Conservation (phyloP, 1,284 basidiomycete genomes). For the Schizophyllum commune region DNA sequence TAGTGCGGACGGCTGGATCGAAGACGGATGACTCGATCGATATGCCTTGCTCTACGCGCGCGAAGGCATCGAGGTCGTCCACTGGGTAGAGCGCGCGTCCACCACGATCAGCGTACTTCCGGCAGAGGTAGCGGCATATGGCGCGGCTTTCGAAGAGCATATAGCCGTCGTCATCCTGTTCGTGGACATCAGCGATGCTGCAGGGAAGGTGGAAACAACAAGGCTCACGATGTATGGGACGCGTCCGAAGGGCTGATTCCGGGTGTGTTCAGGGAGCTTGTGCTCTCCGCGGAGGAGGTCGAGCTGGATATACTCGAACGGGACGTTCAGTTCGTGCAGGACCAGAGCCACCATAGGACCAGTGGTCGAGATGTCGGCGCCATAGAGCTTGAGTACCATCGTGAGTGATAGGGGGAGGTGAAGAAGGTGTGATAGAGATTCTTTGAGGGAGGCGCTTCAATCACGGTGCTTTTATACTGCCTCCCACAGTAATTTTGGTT, state of each 20-base stretch:
- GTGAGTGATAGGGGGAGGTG: background rate
- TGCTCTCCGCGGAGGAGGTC: background rate
- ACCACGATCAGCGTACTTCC: conserved; percentile 30
- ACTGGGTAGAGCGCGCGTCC: conserved; percentile 17
- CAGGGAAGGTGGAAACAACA: no score
- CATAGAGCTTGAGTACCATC: background rate
- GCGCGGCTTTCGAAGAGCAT: background rate
- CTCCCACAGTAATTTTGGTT: no score
- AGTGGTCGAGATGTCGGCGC: background rate
- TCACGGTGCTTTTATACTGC: no score
- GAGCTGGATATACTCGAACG: background rate
- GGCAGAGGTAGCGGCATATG: conserved; percentile 10
- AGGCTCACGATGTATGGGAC: background rate
- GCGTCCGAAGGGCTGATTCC: background rate
- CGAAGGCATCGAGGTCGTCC: conserved; percentile 27
- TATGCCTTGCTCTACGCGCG: conserved; percentile 48
- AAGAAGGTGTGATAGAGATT: no score
- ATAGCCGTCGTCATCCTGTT: background rate
- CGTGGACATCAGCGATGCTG: no score
- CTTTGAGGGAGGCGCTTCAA: no score
- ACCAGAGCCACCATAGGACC: background rate
- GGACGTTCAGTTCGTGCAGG: background rate
- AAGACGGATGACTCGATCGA: conserved; percentile 47
- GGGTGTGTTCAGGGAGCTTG: background rate
- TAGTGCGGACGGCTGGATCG: conserved; percentile 31